A percentile compares a stretch with the other conserved stretches of the same genome.
Evolutionary conservation across 805 yeast genomes (phyloP).

Genomic region (Yamadazyma akitaensis): DNA sequence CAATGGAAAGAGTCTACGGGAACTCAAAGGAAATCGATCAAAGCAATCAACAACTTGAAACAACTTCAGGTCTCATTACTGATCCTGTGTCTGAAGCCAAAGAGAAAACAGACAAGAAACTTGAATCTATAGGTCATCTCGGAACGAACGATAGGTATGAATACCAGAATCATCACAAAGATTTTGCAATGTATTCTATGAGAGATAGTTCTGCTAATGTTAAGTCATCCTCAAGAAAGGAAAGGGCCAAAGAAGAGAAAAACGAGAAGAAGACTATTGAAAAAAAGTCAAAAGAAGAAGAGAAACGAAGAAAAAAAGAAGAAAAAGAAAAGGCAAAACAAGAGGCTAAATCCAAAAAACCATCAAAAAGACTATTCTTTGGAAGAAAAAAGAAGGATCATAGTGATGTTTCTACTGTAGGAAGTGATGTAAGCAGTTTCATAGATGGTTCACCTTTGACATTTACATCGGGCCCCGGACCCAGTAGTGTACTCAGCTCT

Average conservation of each 20-base stretch:
- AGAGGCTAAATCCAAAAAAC: slow-evolving; percentile 13
- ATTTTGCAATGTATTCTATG: slow-evolving; percentile 31
- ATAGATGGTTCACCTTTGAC: slow-evolving; percentile 2
- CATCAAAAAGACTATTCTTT: slow-evolving; percentile 10
- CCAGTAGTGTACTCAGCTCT: slow-evolving; percentile 2
- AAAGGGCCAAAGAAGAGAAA: slow-evolving; percentile 24
- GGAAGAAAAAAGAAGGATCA: slow-evolving; percentile 10
- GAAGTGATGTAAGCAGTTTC: slow-evolving; percentile 4
- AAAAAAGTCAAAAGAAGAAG: slow-evolving; percentile 16
- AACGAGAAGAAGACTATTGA: slow-evolving; percentile 16
- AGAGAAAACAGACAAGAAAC: slow-evolving; percentile 12
- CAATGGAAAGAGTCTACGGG: slow-evolving; percentile 56
- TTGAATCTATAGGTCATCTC: slow-evolving; percentile 11
- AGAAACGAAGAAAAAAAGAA: slow-evolving; percentile 13
- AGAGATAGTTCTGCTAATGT: slow-evolving; percentile 17
- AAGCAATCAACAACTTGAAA: neutral
- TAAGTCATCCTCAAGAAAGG: slow-evolving; percentile 18
- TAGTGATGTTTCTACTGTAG: slow-evolving; percentile 4
- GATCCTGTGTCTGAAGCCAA: slow-evolving; percentile 9
- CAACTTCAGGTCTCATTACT: neutral
- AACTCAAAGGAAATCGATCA: slow-evolving; percentile 13
- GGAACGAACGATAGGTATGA: slow-evolving; percentile 16
- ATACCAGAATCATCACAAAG: slow-evolving; percentile 31
- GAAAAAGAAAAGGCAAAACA: slow-evolving; percentile 8
- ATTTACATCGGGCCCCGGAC: neutral